These are phyloP conservation scores for Sugiyamaella americana DNA, from an alignment of 805 yeast genomes.

Conservation along the genomic window DNA sequence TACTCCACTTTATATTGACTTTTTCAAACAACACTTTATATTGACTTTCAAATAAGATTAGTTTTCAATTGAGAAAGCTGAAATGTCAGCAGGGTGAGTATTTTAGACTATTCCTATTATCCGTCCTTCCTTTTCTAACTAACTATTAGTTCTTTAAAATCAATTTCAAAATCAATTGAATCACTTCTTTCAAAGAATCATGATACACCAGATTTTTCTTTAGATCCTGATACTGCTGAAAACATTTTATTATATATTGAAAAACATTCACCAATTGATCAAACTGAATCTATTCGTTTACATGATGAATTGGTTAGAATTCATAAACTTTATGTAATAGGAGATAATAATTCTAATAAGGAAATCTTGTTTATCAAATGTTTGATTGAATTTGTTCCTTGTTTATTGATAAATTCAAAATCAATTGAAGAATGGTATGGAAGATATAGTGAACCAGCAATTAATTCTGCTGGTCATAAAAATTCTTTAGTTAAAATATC, in stretches of 20 bases:
- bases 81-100: too few species aligned
- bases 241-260: slow-evolving; percentile 11
- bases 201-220: neutral
- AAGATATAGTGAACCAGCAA: slow-evolving; percentile 43
- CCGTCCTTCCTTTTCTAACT: too few species aligned
- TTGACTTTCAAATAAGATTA: too few species aligned
- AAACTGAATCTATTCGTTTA: slow-evolving; percentile 25
- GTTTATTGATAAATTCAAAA: slow-evolving; percentile 26
- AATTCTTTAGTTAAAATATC: slow-evolving; percentile 33
- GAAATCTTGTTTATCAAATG: slow-evolving; percentile 28
- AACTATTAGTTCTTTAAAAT: slow-evolving; percentile 7
- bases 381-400: slow-evolving; percentile 28
- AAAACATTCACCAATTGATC: slow-evolving; percentile 15
- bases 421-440: slow-evolving; percentile 44
- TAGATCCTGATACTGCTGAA: slow-evolving; percentile 7
- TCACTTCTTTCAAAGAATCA: neutral
- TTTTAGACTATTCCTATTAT: too few species aligned
- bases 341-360: slow-evolving; percentile 10
- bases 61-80: too few species aligned
- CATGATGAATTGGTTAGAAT: slow-evolving; percentile 32
- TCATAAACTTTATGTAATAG: slow-evolving; percentile 18
- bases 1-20: too few species aligned
- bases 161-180: slow-evolving; percentile 13
- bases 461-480: slow-evolving; percentile 53
- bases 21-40: too few species aligned